phyloP scores from a whole-genome alignment of 2,329 filamentous ascomycete genomes.

The Pseudovirgaria hyperparasitica region DNA sequence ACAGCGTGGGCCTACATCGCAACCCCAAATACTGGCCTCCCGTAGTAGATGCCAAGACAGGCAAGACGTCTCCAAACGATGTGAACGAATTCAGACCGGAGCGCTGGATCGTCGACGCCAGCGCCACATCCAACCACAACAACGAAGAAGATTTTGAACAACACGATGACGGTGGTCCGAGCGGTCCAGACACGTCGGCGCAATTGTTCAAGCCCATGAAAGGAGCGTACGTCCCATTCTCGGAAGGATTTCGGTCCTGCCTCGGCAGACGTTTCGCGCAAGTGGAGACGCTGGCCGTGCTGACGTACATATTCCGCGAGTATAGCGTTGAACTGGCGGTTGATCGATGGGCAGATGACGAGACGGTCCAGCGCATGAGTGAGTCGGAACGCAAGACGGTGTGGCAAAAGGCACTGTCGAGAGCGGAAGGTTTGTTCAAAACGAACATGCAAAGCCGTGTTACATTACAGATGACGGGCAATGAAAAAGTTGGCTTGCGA shows the following conservation, averaged over 20 bases:
- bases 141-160: slow-evolving; percentile 28
- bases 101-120: slow-evolving; percentile 47
- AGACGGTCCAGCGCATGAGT: slow-evolving; percentile 25
- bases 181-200: slow-evolving; percentile 48
- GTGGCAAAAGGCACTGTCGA: slow-evolving; percentile 49
- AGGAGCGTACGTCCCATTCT: slow-evolving; percentile 44
- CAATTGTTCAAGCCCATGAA: slow-evolving; percentile 39
- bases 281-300: slow-evolving; percentile 40
- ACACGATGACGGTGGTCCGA: slow-evolving; percentile 46
- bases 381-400: slow-evolving; percentile 39
- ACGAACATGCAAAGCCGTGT: slow-evolving; percentile 48
- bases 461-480: slow-evolving; percentile 55
- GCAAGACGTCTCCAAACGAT: slow-evolving; percentile 30
- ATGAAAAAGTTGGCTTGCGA: slow-evolving; percentile 50
- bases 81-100: slow-evolving; percentile 58
- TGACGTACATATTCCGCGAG: slow-evolving; percentile 39
- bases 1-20: slow-evolving; percentile 36
- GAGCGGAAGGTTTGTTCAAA: slow-evolving; percentile 39
- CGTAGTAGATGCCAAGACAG: slow-evolving; percentile 16
- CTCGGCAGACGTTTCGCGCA: slow-evolving; percentile 44
- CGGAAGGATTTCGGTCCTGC: slow-evolving; percentile 41
- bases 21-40: slow-evolving; percentile 63
- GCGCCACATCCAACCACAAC: slow-evolving; percentile 17
- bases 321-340: slow-evolving; percentile 62
- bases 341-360: slow-evolving; percentile 30